Evolutionary conservation across 768 basidiomycete species (phyloP).

Genomic region (Trametes elegans): DNA sequence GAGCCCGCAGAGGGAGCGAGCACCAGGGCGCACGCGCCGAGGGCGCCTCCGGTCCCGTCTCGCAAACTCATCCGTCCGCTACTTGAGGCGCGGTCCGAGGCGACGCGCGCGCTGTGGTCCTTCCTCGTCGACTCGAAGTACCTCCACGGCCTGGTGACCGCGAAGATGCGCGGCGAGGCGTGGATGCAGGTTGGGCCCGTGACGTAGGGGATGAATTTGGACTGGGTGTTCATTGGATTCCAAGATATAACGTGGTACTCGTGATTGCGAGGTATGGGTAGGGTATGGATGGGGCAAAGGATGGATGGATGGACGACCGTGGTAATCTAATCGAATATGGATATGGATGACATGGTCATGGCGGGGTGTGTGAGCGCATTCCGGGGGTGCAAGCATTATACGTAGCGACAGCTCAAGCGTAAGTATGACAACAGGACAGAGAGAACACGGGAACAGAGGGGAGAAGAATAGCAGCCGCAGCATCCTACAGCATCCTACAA

Average conservation of each 20-base stretch:
- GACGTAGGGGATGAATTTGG: background rate
- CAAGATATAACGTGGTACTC: background rate
- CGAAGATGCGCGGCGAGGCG: slow-evolving; percentile 10
- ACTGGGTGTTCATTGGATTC: background rate
- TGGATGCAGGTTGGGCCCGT: slow-evolving; percentile 21
- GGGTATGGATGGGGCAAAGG: background rate
- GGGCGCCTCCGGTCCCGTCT: background rate
- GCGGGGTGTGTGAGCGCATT: too few relatives aligned
- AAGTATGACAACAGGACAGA: background rate
- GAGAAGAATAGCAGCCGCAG: background rate
- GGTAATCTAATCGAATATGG: too few relatives aligned
- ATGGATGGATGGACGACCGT: too few relatives aligned
- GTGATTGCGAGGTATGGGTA: too few relatives aligned
- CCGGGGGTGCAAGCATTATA: slow-evolving; percentile 1
- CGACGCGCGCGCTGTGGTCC: slow-evolving; percentile 13
- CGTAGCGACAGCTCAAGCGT: background rate
- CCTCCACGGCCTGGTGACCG: slow-evolving; percentile 10
- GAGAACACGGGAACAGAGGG: too few relatives aligned
- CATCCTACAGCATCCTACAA: slow-evolving; percentile 5
- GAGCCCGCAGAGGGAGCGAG: background rate
- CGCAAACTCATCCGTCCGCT: slow-evolving; percentile 18
- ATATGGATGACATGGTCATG: too few relatives aligned
- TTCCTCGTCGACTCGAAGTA: slow-evolving; percentile 19
- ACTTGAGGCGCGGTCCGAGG: slow-evolving; percentile 18
- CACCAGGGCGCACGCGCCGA: background rate